These are phyloP conservation scores for Calvatia gigantea DNA, from an alignment of 768 basidiomycete genomes.

Conservation along the genomic window DNA sequence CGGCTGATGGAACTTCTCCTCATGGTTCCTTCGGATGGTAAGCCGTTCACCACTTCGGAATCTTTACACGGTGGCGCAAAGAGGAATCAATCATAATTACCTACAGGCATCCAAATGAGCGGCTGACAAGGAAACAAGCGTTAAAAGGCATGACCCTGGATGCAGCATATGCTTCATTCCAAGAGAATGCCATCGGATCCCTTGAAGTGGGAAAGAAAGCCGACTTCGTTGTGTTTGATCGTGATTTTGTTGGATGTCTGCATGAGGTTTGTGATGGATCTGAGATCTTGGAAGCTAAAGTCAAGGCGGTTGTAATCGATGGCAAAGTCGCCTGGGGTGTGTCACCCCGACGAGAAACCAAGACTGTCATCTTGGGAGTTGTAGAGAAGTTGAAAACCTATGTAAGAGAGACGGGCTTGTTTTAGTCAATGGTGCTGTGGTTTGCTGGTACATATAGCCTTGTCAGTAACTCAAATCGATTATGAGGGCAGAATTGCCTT, in stretches of 20 bases:
- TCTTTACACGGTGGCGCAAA: neutral
- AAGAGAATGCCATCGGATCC: constrained; percentile 68
- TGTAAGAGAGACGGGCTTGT: neutral
- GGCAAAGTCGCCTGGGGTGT: constrained; percentile 64
- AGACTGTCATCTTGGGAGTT: neutral
- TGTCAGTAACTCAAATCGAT: no score
- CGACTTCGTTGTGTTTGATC: constrained; percentile 82
- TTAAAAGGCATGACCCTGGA: constrained; percentile 90
- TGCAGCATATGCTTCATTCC: constrained; percentile 84
- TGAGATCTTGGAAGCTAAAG: constrained; percentile 66
- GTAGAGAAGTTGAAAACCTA: neutral
- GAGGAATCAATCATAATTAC: neutral
- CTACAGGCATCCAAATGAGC: constrained; percentile 71
- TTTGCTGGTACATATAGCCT: no score
- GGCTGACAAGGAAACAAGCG: constrained; percentile 77
- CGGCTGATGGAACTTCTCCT: constrained; percentile 69
- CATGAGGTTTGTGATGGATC: constrained; percentile 11
- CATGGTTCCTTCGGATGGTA: constrained; percentile 85
- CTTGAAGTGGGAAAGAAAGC: constrained; percentile 77
- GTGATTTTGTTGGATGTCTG: constrained; percentile 47
- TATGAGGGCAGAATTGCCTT: no score
- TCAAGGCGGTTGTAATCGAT: constrained; percentile 72
- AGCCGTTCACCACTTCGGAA: constrained; percentile 16
- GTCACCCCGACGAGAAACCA: constrained; percentile 8
- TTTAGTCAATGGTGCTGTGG: neutral